These are phyloP conservation scores for Colletotrichum paranaense DNA, from an alignment of 2,329 filamentous ascomycete species.

Conservation along the genomic window DNA sequence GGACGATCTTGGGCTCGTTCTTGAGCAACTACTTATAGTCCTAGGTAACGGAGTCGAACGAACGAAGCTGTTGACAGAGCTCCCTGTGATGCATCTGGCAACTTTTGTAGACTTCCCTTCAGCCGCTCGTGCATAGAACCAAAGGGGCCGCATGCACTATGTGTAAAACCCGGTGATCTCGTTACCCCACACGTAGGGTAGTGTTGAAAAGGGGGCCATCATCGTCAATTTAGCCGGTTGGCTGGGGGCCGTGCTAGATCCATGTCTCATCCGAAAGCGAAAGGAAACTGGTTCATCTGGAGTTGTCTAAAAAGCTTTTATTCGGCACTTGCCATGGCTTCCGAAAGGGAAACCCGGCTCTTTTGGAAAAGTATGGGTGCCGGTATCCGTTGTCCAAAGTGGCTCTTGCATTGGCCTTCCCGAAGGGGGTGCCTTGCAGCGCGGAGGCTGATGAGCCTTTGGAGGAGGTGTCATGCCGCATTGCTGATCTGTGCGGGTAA, in stretches of 20 bases:
- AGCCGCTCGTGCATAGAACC: neutral
- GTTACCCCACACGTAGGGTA: constrained; percentile 25
- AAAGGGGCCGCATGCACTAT: neutral
- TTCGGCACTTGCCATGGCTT: constrained; percentile 21
- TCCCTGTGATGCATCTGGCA: neutral
- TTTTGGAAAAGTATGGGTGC: constrained; percentile 13
- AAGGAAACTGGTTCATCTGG: constrained; percentile 18
- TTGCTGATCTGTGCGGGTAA: constrained; percentile 15
- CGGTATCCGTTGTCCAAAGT: constrained; percentile 1
- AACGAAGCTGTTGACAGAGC: neutral
- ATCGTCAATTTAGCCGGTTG: constrained; percentile 21
- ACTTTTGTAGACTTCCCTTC: constrained; percentile 19
- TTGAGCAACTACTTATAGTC: neutral
- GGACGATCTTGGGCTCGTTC: neutral
- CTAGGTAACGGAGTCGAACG: neutral
- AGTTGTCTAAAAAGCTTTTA: constrained; percentile 3
- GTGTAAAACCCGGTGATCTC: constrained; percentile 24
- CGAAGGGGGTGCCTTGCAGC: neutral
- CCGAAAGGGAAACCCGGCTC: neutral
- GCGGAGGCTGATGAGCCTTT: neutral
- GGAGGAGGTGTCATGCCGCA: neutral
- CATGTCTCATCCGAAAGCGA: neutral
- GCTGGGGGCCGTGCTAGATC: neutral
- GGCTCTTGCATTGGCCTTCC: neutral
- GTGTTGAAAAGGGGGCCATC: neutral